Conservation (phyloP, 345 rosid genomes). For the Citrus hindsii region DNA sequence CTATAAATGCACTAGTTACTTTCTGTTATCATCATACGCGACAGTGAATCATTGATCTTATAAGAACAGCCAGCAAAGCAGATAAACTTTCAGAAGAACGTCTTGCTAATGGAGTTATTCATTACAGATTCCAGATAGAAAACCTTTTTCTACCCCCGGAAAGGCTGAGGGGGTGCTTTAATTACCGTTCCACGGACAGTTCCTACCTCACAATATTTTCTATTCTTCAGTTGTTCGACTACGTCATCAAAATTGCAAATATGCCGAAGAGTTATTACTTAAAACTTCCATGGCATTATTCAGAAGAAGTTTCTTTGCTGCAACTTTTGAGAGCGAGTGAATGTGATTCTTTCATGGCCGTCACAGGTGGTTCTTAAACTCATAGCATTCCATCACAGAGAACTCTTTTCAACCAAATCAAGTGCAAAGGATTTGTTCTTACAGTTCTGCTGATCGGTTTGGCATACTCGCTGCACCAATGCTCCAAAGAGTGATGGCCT, state of each 20-base stretch:
- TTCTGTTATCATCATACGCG: not conserved
- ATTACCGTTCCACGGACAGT: no score
- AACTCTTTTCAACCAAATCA: not conserved
- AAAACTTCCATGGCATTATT: not conserved
- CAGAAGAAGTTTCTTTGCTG: not conserved
- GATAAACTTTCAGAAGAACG: not conserved
- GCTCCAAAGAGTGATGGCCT: slow-evolving; percentile 71
- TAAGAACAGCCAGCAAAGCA: not conserved
- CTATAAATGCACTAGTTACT: not conserved
- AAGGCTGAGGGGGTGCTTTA: not conserved
- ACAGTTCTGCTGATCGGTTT: slow-evolving; percentile 71
- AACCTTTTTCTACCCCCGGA: not conserved
- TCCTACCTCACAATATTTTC: not conserved
- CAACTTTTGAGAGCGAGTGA: not conserved
- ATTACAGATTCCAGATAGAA: not conserved
- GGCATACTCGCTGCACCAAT: slow-evolving; percentile 89
- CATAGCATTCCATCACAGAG: not conserved
- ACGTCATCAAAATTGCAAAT: not conserved
- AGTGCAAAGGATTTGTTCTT: not conserved
- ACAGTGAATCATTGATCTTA: not conserved
- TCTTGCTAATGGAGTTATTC: not conserved
- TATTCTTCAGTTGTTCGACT: not conserved
- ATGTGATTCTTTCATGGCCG: not conserved
- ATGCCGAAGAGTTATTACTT: not conserved
- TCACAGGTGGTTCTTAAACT: not conserved